Base-by-base conservation (phyloP, 2,329 filamentous ascomycete species). In the Cordyceps pruinosa region DNA sequence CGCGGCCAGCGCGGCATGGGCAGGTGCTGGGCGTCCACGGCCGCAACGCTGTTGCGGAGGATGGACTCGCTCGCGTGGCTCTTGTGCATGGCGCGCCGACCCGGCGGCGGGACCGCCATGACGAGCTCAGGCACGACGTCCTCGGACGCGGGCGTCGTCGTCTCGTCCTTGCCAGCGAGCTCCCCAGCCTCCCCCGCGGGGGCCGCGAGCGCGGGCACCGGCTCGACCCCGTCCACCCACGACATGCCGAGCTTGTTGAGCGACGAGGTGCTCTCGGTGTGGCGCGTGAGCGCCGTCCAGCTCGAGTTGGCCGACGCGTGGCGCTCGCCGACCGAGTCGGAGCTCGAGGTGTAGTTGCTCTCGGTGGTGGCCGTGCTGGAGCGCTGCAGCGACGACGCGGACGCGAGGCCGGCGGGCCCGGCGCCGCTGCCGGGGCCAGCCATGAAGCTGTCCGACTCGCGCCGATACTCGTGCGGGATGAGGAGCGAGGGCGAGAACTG, bases 401-500 rank as follows among this genome's bases (percentile, higher is more conserved):
- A 62, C 41, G 28, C n/a, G 32, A 54, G 44, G 15, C 32, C 34
- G n/a, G n/a, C n/a, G n/a, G n/a, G n/a, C n/a, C n/a, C n/a, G n/a
- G n/a, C n/a, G n/a, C n/a, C n/a, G n/a, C n/a, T n/a, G n/a, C n/a
- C n/a, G n/a, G n/a, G n/a, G 26, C 28, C 10, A 19, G 59, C 57
- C 44, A 45, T 54, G 50, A 49, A 21, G 45, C 41, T 32, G 58
- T 71, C 63, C 58, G 54, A 44, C n/a, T 83, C 76, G 60, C 79
- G 75, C 53, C 80, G 76, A 62, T 79, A 84, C 52, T 87, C 83
- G 47, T 73, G 69, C 13, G 84, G 83, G 54, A 86, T 83, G 50
- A 86, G 73, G n/a, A 86, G 73, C 4, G 81, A 81, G 0, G 84
- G 83, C 8, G 83, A 86, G 34, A 86, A 68, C 42, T 73, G 76